A percentile compares a stretch with the other conserved stretches of the same genome.
These are phyloP conservation scores for Elongisporangium anandrum DNA, from an alignment of 352 stramenopile genomes.

Conservation along the genomic window DNA sequence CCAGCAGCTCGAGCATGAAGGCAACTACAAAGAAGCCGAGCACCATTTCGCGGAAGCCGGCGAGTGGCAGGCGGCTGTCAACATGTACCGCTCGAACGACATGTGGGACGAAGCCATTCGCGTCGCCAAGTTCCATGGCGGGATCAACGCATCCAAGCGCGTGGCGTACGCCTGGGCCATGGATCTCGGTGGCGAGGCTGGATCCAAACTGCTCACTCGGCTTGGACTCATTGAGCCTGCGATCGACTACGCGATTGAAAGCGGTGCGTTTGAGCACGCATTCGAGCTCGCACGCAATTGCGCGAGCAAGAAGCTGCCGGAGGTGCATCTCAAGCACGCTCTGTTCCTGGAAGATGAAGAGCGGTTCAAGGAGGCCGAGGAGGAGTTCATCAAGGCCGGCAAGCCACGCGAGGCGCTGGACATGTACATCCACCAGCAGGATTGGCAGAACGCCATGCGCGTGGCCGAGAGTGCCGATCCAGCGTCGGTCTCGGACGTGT, in stretches of 20 bases:
- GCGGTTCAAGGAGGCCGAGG: conserved; percentile 89
- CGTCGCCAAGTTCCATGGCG: conserved; percentile 92
- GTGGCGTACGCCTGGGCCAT: conserved; percentile 93
- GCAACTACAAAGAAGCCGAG: conserved; percentile 91
- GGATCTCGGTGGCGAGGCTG: conserved; percentile 86
- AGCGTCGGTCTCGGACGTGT: conserved; percentile 85
- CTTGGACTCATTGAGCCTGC: conserved; percentile 90
- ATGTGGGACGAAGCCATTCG: conserved; percentile 95
- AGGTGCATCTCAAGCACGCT: conserved; percentile 92
- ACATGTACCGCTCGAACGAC: conserved; percentile 94
- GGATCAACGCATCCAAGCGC: conserved; percentile 89
- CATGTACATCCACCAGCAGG: conserved; percentile 95
- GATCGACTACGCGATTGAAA: conserved; percentile 93
- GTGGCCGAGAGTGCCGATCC: conserved; percentile 91
- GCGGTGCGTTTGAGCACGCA: conserved; percentile 89
- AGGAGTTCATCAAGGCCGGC: conserved; percentile 89
- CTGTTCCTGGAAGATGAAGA: conserved; percentile 93
- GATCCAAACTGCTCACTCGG: conserved; percentile 88
- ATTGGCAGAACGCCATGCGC: conserved; percentile 90
- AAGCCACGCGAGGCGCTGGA: conserved; percentile 94
- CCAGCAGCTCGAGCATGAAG: conserved; percentile 91
- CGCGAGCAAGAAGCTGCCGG: conserved; percentile 84
- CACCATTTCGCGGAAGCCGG: conserved; percentile 89
- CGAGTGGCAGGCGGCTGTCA: conserved; percentile 91
- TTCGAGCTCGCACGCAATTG: conserved; percentile 89